phyloP scores from a whole-genome alignment of 495 filamentous ascomycete species.

The Tuber melanosporum region DNA sequence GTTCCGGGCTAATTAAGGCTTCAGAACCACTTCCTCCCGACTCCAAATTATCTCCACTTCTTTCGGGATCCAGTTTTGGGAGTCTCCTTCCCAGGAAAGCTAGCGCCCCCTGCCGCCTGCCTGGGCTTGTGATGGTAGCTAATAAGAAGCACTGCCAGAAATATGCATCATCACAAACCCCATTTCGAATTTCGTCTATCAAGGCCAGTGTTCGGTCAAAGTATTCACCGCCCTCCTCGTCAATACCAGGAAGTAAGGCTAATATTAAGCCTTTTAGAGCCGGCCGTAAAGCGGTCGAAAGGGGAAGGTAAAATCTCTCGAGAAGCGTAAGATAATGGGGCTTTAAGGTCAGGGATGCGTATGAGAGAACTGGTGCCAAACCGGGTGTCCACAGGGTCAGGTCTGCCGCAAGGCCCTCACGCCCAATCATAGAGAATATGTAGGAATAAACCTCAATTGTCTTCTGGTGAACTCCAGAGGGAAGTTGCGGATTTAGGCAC shows the following conservation, averaged over 20 bases:
- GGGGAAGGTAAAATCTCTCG: constrained; percentile 66
- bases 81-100: constrained; percentile 75
- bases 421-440: constrained; percentile 72
- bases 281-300: constrained; percentile 68
- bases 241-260: constrained; percentile 78
- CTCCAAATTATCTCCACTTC: constrained; percentile 42
- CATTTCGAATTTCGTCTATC: constrained; percentile 67
- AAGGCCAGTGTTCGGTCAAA: constrained; percentile 80
- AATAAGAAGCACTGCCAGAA: constrained; percentile 99
- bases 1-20: constrained; percentile 83
- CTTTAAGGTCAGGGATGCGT: constrained; percentile 83
- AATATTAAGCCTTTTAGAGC: constrained; percentile 84
- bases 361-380: constrained; percentile 77
- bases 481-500: constrained; percentile 85
- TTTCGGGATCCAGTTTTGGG: constrained; percentile 56
- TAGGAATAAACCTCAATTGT: constrained; percentile 87
- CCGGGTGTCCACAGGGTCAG: constrained; percentile 84
- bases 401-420: constrained; percentile 69
- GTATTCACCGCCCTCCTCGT: constrained; percentile 94
- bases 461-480: constrained; percentile 98
- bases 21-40: constrained; percentile 48
- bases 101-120: constrained; percentile 74
- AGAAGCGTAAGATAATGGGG: constrained; percentile 75
- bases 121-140: constrained; percentile 79
- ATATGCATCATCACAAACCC: constrained; percentile 70